phyloP scores from a whole-genome alignment of 768 basidiomycete species.

The Termitomyces sp. region DNA sequence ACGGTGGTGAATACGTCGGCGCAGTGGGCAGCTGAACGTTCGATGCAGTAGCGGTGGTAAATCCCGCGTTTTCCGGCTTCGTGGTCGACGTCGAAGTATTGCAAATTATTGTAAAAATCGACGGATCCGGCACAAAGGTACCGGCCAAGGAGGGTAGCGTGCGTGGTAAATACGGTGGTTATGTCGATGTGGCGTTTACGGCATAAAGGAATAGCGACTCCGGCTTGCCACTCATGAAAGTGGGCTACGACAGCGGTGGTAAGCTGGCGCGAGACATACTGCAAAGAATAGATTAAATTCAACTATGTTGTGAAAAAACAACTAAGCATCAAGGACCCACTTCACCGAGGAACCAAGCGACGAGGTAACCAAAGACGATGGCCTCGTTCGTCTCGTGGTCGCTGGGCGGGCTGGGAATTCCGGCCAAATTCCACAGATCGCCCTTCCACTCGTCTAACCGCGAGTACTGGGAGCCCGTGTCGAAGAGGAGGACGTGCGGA shows the following conservation, averaged over 20 bases:
- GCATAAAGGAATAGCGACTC: slow-evolving; percentile 90
- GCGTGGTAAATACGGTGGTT: slow-evolving; percentile 97
- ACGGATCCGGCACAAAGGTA: slow-evolving; percentile 98
- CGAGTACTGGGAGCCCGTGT: slow-evolving; percentile 83
- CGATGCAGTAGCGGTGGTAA: slow-evolving; percentile 97
- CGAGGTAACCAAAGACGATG: slow-evolving; percentile 95
- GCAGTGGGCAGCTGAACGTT: slow-evolving; percentile 90
- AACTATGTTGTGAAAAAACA: slow-evolving; percentile 2
- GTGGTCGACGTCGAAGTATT: slow-evolving; percentile 99
- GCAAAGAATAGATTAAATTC: neutral
- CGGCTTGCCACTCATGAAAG: slow-evolving; percentile 99
- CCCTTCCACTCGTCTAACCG: slow-evolving; percentile 98
- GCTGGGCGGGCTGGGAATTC: slow-evolving; percentile 93
- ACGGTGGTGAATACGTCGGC: slow-evolving; percentile 98
- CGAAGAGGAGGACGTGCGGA: slow-evolving; percentile 92
- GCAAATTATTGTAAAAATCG: slow-evolving; percentile 99
- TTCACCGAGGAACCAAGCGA: slow-evolving; percentile 99
- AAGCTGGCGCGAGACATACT: slow-evolving; percentile 81
- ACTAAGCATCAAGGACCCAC: slow-evolving; percentile 36
- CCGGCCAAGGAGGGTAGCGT: slow-evolving; percentile 95
- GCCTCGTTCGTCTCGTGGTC: slow-evolving; percentile 99
- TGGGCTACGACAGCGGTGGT: slow-evolving; percentile 90
- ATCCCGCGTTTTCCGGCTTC: slow-evolving; percentile 99
- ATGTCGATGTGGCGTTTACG: slow-evolving; percentile 97
- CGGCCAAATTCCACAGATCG: slow-evolving; percentile 97